These are phyloP conservation scores for Xenoacremonium recifei DNA, from an alignment of 2,329 filamentous ascomycete species.

Conservation along the genomic window DNA sequence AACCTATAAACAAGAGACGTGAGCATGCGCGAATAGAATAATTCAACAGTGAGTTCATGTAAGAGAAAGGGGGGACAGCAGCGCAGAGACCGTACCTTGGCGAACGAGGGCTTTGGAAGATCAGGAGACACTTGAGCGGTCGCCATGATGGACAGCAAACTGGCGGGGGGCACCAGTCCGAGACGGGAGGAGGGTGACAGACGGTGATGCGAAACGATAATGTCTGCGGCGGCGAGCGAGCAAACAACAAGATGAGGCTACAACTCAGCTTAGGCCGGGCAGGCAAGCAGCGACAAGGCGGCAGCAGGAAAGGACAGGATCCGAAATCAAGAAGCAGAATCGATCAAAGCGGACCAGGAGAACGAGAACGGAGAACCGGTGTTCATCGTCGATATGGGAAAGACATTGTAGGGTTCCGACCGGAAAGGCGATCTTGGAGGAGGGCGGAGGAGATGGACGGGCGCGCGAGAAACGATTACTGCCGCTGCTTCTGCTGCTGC, in stretches of 20 bases:
- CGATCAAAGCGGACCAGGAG: constrained; percentile 51
- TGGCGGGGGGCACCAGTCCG: constrained; percentile 20
- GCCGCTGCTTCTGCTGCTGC: too few species aligned
- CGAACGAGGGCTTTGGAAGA: constrained; percentile 66
- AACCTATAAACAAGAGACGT: constrained; percentile 35
- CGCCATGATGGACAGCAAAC: constrained; percentile 39
- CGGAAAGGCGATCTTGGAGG: background rate
- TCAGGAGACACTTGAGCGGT: constrained; percentile 46
- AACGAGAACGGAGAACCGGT: constrained; percentile 48
- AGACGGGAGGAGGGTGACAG: too few species aligned
- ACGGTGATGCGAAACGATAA: constrained; percentile 13
- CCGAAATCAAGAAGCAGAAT: constrained; percentile 53
- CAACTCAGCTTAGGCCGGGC: constrained; percentile 18
- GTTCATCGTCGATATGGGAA: constrained; percentile 53
- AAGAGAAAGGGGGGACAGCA: background rate
- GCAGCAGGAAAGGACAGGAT: constrained; percentile 28
- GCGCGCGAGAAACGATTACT: too few species aligned
- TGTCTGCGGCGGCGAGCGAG: constrained; percentile 13
- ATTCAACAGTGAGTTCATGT: background rate
- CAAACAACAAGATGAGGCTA: constrained; percentile 16
- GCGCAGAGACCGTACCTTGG: constrained; percentile 57
- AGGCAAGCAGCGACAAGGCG: constrained; percentile 23
- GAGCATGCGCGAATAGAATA: background rate
- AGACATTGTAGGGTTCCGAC: constrained; percentile 35
- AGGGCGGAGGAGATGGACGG: background rate